Percentiles rank a stretch among this genome's conserved stretches.
These are phyloP conservation scores for Chenopodium suecicum DNA, from an alignment of 148 eudicot species.

Conservation along the genomic window DNA sequence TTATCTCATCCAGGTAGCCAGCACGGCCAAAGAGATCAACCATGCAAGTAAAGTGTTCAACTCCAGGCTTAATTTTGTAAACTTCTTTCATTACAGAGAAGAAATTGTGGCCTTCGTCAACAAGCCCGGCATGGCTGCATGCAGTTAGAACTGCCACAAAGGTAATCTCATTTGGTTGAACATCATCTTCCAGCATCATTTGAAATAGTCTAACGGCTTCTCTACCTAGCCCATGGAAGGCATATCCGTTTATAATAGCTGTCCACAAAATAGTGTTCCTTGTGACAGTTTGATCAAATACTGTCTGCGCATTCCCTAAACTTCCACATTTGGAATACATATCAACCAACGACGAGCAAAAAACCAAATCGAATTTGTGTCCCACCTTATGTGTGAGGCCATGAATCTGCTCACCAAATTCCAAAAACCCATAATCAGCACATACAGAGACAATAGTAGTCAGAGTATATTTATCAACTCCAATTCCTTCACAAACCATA, in stretches of 20 bases:
- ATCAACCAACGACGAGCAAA: slow-evolving; percentile 70
- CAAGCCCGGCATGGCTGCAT: slow-evolving; percentile 71
- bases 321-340: slow-evolving; percentile 89
- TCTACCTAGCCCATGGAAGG: slow-evolving; percentile 65
- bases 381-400: slow-evolving; percentile 49
- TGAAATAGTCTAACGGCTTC: slow-evolving; percentile 53
- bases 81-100: slow-evolving; percentile 64
- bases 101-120: slow-evolving; percentile 61
- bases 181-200: slow-evolving; percentile 53
- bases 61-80: slow-evolving; percentile 48
- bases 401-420: slow-evolving; percentile 74
- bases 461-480: slow-evolving; percentile 57
- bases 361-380: slow-evolving; percentile 45
- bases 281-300: slow-evolving; percentile 40
- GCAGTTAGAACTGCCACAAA: slow-evolving; percentile 65
- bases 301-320: slow-evolving; percentile 48
- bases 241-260: slow-evolving; percentile 60
- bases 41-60: slow-evolving; percentile 79
- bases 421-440: slow-evolving; percentile 62
- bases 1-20: slow-evolving; percentile 58
- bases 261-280: slow-evolving; percentile 71
- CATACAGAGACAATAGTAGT: slow-evolving; percentile 60
- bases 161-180: slow-evolving; percentile 67
- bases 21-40: slow-evolving; percentile 87
- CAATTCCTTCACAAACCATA: slow-evolving; percentile 47